Conservation (phyloP, 1,139 yeast genomes). For the Suzukiozyma palmioleophila region DNA sequence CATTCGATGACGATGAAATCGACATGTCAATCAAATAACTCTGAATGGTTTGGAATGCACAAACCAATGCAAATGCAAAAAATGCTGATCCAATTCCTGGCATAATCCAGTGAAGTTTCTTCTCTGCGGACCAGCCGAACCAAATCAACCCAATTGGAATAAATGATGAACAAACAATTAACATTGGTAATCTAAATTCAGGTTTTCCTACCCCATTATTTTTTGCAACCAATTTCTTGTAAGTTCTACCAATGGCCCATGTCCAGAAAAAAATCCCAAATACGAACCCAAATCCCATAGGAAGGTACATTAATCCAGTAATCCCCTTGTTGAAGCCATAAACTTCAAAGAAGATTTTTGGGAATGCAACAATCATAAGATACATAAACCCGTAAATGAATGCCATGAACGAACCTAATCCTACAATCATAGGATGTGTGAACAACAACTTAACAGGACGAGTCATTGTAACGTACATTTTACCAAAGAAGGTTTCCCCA, state of each 20-base stretch:
- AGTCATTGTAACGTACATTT: slow-evolving; percentile 30
- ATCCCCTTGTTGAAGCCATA: slow-evolving; percentile 34
- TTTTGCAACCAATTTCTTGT: slow-evolving; percentile 21
- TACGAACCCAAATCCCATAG: slow-evolving; percentile 42
- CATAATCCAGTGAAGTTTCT: slow-evolving; percentile 42
- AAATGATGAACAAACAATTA: slow-evolving; percentile 31
- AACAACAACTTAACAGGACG: slow-evolving; percentile 36
- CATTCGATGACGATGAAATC: slow-evolving; percentile 12
- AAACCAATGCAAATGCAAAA: slow-evolving; percentile 41
- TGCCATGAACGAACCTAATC: slow-evolving; percentile 44
- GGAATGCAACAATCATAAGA: slow-evolving; percentile 43
- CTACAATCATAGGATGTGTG: slow-evolving; percentile 45
- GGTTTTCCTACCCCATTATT: slow-evolving; percentile 40
- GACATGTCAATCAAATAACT: slow-evolving; percentile 45
- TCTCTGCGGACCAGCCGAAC: slow-evolving; percentile 46
- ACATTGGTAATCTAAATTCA: slow-evolving; percentile 40
- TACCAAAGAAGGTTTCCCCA: slow-evolving; percentile 28
- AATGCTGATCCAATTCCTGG: slow-evolving; percentile 42
- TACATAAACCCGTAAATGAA: slow-evolving; percentile 47
- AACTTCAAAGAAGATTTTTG: slow-evolving; percentile 27
- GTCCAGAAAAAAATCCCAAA: slow-evolving; percentile 43
- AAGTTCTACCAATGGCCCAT: slow-evolving; percentile 25
- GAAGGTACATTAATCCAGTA: slow-evolving; percentile 41
- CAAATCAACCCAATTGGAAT: slow-evolving; percentile 41
- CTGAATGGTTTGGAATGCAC: slow-evolving; percentile 42